phyloP scores from a whole-genome alignment of 129 eudicot genomes.

The carrot (Daucus carota) region DH1_v3.0 NC_030387.2:6525001-6525500 shows the following conservation, averaged over 20 bases:
- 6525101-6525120: slow-evolving; percentile 62
- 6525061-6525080: slow-evolving; percentile 81
- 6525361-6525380: background rate
- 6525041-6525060: slow-evolving; percentile 68
- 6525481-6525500: too few species aligned
- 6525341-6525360: background rate
- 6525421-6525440: background rate
- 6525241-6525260: background rate
- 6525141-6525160: slow-evolving; percentile 71
- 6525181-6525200: slow-evolving; percentile 10
- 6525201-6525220: background rate
- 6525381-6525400: background rate
- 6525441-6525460: background rate
- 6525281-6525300: background rate
- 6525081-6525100: slow-evolving; percentile 66
- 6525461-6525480: too few species aligned
- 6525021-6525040: background rate
- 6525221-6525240: background rate
- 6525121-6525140: slow-evolving; percentile 60
- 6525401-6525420: too few species aligned
- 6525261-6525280: too few species aligned
- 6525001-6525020: background rate
- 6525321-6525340: background rate
- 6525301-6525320: background rate
- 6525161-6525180: slow-evolving; percentile 62